These are phyloP conservation scores for Mycena rosella DNA, from an alignment of 768 basidiomycete species.

Conservation along the genomic window DNA sequence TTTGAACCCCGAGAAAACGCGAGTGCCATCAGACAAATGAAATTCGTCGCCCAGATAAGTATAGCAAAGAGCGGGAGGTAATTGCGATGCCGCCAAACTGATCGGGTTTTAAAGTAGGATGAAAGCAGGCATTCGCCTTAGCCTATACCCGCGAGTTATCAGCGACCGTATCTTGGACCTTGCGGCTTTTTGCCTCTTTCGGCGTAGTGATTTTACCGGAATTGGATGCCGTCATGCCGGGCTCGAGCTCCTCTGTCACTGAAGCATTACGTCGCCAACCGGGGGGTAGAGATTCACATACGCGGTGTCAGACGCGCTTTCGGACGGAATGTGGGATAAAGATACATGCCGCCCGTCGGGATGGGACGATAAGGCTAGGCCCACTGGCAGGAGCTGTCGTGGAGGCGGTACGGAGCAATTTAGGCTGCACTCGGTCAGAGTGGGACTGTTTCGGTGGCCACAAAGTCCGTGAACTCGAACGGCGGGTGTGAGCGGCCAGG, in stretches of 20 bases:
- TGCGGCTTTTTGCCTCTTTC: constrained; percentile 3
- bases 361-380: too few species aligned
- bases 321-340: neutral
- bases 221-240: constrained; percentile 27
- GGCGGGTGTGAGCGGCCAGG: neutral
- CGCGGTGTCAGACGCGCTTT: neutral
- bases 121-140: neutral
- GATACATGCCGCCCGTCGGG: neutral
- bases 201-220: neutral
- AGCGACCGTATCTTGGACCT: neutral
- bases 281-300: constrained; percentile 5
- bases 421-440: too few species aligned
- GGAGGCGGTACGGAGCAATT: too few species aligned
- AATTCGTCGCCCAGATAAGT: neutral
- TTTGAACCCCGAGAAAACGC: neutral
- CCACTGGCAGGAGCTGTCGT: too few species aligned
- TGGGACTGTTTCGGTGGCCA: too few species aligned
- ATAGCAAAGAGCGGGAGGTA: neutral
- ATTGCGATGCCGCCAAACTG: constrained; percentile 5
- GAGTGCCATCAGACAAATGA: constrained; percentile 4
- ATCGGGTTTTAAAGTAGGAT: constrained; percentile 17
- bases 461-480: neutral
- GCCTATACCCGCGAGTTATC: constrained; percentile 12
- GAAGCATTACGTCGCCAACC: neutral
- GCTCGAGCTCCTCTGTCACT: neutral